Base-by-base conservation (phyloP, 2,329 filamentous ascomycete genomes). In the Arthrobotrys sinensis region DNA sequence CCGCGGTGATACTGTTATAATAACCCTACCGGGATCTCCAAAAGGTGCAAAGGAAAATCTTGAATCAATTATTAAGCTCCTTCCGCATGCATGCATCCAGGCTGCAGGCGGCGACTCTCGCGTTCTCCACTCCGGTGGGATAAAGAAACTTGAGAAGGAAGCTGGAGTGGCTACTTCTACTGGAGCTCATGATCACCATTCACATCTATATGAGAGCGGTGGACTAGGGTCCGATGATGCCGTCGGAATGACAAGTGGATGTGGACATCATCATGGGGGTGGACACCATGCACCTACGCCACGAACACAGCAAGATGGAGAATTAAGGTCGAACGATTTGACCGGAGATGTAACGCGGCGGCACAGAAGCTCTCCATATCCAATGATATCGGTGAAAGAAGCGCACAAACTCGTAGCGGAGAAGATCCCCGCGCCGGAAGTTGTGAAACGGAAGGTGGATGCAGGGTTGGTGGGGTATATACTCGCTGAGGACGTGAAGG, bases 21-120 rank as follows among this genome's bases (percentile, higher is more conserved):
- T 97, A 79, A 99, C 96, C 0, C 86, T 99, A 2, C 96, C 96
- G 0, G 96, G 96, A 0, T 98, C 95, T 0, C 96, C 96, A 0
- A 98, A 98, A 84, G 96, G 94, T 0, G 96, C 96, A 7, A 93
- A 90, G 82, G 96, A 99, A 86, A 99, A 98, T 82, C 88, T 99
- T 0, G 90, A 96, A 82, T 91, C 94, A 0, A 87, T 99, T 5
- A 86, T 99, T 79, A 96, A 94, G 83, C 90, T 95, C n/a, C 85
- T 99, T 4, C 94, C 95, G 0, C 96, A 99, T 85, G 96, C 96
- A n/a, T 99, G 96, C 81, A 86, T 92, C 6, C 95, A 98, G 85
- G 92, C 93, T 32, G 90, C 92, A 0, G 96, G 95, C 0, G 90
- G 89, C 12, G 90, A 97, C 82, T 98, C 96, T 0, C 89, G 96